These are phyloP conservation scores for Thielaviopsis cerberus DNA, from an alignment of 2,329 filamentous ascomycete genomes.

Conservation along the genomic window DNA sequence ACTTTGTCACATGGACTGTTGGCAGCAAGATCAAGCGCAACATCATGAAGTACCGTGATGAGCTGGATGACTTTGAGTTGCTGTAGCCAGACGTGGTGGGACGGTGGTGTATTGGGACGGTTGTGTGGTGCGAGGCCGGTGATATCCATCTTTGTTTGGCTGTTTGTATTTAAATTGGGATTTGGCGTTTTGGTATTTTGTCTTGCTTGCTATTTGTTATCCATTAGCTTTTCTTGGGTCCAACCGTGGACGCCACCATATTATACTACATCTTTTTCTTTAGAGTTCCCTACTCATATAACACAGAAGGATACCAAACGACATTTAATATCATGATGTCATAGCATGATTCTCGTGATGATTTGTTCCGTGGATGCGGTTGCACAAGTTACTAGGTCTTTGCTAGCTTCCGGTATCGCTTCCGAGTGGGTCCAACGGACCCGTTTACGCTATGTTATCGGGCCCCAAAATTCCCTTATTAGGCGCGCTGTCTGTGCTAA, in stretches of 20 bases:
- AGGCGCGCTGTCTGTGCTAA: neutral
- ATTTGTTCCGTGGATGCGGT: too few relatives aligned
- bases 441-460: neutral
- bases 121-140: neutral
- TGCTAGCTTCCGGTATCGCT: neutral
- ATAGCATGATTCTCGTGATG: too few relatives aligned
- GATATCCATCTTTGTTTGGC: neutral
- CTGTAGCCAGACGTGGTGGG: slow-evolving; percentile 32
- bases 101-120: too few relatives aligned
- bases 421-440: neutral
- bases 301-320: too few relatives aligned
- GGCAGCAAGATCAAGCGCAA: slow-evolving; percentile 94
- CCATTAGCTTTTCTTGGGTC: neutral
- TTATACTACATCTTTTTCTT: neutral
- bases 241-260: neutral
- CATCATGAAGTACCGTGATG: slow-evolving; percentile 85
- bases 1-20: slow-evolving; percentile 91
- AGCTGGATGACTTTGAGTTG: slow-evolving; percentile 89
- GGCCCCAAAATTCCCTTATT: neutral
- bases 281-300: too few relatives aligned
- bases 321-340: too few relatives aligned
- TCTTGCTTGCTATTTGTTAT: neutral
- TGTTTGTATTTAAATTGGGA: neutral
- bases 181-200: neutral
- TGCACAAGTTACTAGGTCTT: neutral